Conservation (phyloP, 768 basidiomycete species). For the Lentinula guzmanii region DNA sequence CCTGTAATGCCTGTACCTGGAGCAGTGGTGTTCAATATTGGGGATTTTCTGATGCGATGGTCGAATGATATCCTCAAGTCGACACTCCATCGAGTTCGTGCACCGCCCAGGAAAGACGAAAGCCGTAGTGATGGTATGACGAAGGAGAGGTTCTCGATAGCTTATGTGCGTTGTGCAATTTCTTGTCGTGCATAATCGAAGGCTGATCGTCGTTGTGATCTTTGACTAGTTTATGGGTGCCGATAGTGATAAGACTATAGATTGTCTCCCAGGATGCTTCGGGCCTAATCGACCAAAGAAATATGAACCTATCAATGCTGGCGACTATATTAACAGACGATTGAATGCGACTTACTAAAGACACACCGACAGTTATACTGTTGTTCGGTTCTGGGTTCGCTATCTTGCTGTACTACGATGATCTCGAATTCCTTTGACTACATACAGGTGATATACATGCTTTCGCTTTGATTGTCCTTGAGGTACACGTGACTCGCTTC, state of each 20-base stretch:
- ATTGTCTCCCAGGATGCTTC: constrained; percentile 32
- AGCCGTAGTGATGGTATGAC: constrained; percentile 17
- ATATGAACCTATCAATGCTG: constrained; percentile 25
- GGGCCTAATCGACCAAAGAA: constrained; percentile 27
- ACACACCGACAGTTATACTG: not conserved
- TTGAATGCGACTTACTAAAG: constrained; percentile 2
- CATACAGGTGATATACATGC: too few species aligned
- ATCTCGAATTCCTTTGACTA: not conserved
- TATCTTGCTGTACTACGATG: not conserved
- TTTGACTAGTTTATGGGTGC: constrained; percentile 18
- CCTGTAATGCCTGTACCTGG: constrained; percentile 21
- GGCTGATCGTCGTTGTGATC: not conserved
- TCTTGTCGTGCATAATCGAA: not conserved
- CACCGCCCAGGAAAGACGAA: constrained; percentile 15
- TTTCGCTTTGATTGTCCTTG: too few species aligned
- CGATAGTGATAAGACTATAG: constrained; percentile 22
- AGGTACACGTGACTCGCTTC: too few species aligned
- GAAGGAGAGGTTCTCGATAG: constrained; percentile 37
- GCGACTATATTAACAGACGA: constrained; percentile 19
- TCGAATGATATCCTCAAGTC: constrained; percentile 23
- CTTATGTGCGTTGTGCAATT: constrained; percentile 24
- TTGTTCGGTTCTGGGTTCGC: not conserved
- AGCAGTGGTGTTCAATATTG: constrained; percentile 28
- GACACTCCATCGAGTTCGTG: constrained; percentile 30
- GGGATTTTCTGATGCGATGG: constrained; percentile 28